Percentiles rank a stretch among this genome's conserved stretches.
phyloP scores from a whole-genome alignment of 805 yeast genomes.

The Ogataea wickerhamii region DNA sequence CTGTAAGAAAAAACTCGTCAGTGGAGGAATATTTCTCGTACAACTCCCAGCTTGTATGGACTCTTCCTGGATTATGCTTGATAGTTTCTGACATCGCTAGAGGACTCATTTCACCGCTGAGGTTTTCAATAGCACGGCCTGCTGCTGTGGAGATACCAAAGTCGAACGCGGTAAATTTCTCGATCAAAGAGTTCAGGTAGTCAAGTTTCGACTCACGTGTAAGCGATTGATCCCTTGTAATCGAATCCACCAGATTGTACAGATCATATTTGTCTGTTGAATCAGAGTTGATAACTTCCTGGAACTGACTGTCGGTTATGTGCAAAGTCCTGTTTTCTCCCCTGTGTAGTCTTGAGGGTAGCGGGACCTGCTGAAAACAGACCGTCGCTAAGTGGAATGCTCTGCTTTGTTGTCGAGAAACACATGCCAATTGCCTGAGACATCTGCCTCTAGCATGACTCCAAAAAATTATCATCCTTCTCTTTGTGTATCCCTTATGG shows the following conservation, averaged over 20 bases:
- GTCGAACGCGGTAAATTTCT: conserved; percentile 24
- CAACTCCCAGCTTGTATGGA: conserved; percentile 32
- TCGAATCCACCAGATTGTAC: background rate
- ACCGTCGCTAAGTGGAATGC: too few species aligned
- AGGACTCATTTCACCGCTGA: conserved; percentile 7
- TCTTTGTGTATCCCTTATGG: too few species aligned
- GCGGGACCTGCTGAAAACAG: too few species aligned
- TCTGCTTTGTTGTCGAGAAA: too few species aligned
- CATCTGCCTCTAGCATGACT: too few species aligned
- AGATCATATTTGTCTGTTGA: background rate
- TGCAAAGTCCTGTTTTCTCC: too few species aligned
- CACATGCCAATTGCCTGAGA: too few species aligned
- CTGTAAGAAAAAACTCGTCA: conserved; percentile 1
- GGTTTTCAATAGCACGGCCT: conserved; percentile 3
- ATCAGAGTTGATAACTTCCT: too few species aligned
- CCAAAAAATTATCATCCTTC: too few species aligned
- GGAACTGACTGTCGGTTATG: background rate
- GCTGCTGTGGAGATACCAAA: conserved; percentile 25
- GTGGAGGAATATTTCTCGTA: conserved; percentile 12
- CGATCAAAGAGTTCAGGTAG: conserved; percentile 24
- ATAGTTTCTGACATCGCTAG: conserved; percentile 25
- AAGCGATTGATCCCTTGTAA: conserved; percentile 5
- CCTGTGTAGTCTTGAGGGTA: too few species aligned
- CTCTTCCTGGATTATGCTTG: conserved; percentile 37
- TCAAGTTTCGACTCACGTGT: conserved; percentile 11